Conservation (phyloP, 1,139 yeast genomes). For the Sugiyamaella novakii region DNA sequence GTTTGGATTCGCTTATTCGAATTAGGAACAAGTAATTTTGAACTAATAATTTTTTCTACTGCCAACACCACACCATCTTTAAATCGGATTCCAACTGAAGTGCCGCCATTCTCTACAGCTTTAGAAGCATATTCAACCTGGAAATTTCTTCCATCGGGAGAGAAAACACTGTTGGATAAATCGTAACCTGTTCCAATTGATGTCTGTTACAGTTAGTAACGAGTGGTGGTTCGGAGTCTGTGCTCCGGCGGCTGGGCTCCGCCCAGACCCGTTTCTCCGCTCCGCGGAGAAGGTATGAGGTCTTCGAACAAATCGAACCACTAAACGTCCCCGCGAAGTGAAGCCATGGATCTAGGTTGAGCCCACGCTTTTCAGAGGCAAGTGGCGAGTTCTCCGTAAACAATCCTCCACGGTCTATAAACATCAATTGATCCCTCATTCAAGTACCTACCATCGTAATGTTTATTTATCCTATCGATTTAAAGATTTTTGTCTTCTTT, state of each 20-base stretch:
- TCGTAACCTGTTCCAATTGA: slow-evolving; percentile 98
- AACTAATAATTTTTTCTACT: slow-evolving; percentile 87
- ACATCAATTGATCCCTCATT: not conserved
- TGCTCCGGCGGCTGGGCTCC: too few species aligned
- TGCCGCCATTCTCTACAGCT: slow-evolving; percentile 97
- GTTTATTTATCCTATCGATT: not conserved
- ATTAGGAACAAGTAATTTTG: slow-evolving; percentile 86
- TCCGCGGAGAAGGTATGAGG: too few species aligned
- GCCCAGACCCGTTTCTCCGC: slow-evolving; percentile 1
- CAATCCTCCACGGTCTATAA: too few species aligned
- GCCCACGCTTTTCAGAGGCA: not conserved
- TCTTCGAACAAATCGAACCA: too few species aligned
- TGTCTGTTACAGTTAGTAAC: slow-evolving; percentile 50
- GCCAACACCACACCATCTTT: slow-evolving; percentile 94
- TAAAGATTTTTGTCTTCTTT: too few species aligned
- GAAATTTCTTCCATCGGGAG: slow-evolving; percentile 89
- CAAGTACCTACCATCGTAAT: not conserved
- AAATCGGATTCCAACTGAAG: slow-evolving; percentile 89
- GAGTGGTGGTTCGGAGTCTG: too few species aligned
- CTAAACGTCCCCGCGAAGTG: not conserved
- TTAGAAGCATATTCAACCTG: slow-evolving; percentile 98
- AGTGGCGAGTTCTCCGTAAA: not conserved
- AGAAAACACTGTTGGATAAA: slow-evolving; percentile 86
- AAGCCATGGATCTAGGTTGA: not conserved
- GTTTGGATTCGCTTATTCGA: slow-evolving; percentile 89